A percentile compares a stretch with the other conserved stretches of the same genome.
Evolutionary conservation across 495 filamentous ascomycete genomes (phyloP).

Genomic region (Neurospora sp.): DNA sequence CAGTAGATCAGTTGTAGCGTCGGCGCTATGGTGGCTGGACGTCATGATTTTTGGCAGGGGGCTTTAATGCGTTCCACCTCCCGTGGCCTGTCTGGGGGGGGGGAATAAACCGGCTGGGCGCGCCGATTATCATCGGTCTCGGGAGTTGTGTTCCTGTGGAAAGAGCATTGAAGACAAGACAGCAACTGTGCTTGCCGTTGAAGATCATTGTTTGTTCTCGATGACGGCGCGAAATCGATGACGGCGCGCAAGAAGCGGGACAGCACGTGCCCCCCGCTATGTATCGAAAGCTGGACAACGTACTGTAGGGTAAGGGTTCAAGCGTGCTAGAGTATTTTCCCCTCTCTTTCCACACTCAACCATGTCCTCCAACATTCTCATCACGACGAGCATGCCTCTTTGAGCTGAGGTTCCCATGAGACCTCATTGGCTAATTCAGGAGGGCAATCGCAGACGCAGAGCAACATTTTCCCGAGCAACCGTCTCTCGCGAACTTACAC

Average conservation of each 20-base stretch:
- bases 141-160: background rate
- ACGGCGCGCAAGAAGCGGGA: slow-evolving; percentile 28
- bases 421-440: background rate
- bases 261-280: slow-evolving; percentile 22
- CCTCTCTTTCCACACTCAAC: background rate
- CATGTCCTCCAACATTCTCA: background rate
- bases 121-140: background rate
- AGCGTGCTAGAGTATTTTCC: background rate
- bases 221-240: slow-evolving; percentile 22
- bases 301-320: background rate
- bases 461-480: background rate
- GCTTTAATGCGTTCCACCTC: background rate
- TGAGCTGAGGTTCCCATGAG: background rate
- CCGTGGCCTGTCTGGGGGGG: background rate
- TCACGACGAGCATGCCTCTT: background rate
- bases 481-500: background rate
- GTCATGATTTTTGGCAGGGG: background rate
- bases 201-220: background rate
- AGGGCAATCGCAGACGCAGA: background rate
- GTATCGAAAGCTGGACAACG: too few species aligned
- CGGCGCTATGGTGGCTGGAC: background rate
- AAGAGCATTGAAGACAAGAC: background rate
- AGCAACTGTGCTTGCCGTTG: background rate
- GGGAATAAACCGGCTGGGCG: background rate
- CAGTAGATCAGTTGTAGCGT: background rate